Evolutionary conservation across 805 yeast species (phyloP).

Genomic region (Novakomyces olei): DNA sequence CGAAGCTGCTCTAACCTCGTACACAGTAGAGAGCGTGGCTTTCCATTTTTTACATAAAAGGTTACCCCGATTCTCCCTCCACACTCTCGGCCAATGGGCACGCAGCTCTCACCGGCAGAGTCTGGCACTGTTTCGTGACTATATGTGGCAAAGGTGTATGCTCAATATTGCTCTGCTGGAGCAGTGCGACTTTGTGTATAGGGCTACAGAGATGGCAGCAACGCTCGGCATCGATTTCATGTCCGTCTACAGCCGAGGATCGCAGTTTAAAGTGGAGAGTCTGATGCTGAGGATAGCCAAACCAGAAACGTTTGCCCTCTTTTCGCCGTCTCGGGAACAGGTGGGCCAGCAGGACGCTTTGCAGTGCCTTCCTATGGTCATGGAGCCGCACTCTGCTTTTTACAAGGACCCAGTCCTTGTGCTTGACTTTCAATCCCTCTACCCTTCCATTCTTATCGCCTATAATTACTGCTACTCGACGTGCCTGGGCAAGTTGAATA

Average conservation of each 20-base stretch:
- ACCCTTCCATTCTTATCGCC: slow-evolving; percentile 82
- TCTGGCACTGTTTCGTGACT: slow-evolving; percentile 22
- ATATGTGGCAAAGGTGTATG: slow-evolving; percentile 25
- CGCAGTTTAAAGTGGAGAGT: slow-evolving; percentile 86
- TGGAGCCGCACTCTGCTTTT: slow-evolving; percentile 75
- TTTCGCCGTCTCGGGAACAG: slow-evolving; percentile 60
- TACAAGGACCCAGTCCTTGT: slow-evolving; percentile 81
- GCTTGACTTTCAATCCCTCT: slow-evolving; percentile 77
- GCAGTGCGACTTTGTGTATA: slow-evolving; percentile 41
- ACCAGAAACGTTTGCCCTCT: slow-evolving; percentile 44
- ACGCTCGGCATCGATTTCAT: slow-evolving; percentile 74
- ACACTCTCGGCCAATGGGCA: slow-evolving; percentile 29
- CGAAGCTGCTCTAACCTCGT: slow-evolving; percentile 41
- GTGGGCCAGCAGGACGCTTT: slow-evolving; percentile 70
- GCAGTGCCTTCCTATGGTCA: slow-evolving; percentile 69
- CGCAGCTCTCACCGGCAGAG: slow-evolving; percentile 9
- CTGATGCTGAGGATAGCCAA: slow-evolving; percentile 53
- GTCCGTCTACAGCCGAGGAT: slow-evolving; percentile 73
- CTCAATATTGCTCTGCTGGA: slow-evolving; percentile 28
- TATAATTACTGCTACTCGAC: slow-evolving; percentile 52
- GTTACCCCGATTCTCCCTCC: slow-evolving; percentile 37
- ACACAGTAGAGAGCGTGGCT: slow-evolving; percentile 55
- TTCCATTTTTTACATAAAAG: slow-evolving; percentile 44
- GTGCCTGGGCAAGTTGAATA: slow-evolving; percentile 15
- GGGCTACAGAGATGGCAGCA: slow-evolving; percentile 62